Conservation (phyloP, 139 green algal genomes). For the Penium margaritaceum region DNA sequence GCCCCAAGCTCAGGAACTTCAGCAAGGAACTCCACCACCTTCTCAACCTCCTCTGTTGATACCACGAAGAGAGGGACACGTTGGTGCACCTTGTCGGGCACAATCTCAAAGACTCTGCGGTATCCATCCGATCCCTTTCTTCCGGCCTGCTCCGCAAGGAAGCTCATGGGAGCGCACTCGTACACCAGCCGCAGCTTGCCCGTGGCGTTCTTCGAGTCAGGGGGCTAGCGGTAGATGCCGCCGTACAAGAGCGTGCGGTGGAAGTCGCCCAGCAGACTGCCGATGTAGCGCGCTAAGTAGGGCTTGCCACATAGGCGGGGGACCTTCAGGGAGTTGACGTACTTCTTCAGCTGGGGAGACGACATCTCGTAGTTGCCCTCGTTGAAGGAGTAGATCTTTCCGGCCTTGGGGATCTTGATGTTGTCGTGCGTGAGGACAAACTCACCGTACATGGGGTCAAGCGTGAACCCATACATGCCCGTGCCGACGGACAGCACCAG, state of each 20-base stretch:
- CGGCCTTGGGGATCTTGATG: conserved; percentile 67
- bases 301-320: conserved; percentile 80
- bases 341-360: conserved; percentile 54
- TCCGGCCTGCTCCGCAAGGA: conserved; percentile 75
- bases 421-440: conserved; percentile 56
- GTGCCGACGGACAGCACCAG: conserved; percentile 84
- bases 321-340: conserved; percentile 41
- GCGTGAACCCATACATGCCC: conserved; percentile 77
- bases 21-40: conserved; percentile 70
- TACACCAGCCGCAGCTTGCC: conserved; percentile 97
- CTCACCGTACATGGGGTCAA: conserved; percentile 53
- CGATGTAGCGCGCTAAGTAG: conserved; percentile 91
- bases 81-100: conserved; percentile 65
- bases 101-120: conserved; percentile 67
- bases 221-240: conserved; percentile 95
- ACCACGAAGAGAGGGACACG: conserved; percentile 72
- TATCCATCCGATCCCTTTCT: conserved; percentile 63
- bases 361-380: conserved; percentile 94
- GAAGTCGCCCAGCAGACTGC: conserved; percentile 91
- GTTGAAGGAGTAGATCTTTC: conserved; percentile 99
- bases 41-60: conserved; percentile 83
- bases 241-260: conserved; percentile 90
- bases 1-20: too few relatives aligned
- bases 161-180: conserved; percentile 93
- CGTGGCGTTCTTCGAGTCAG: conserved; percentile 82